Conservation (phyloP, 1,284 basidiomycete species). For the Laetiporus sulphureus region DNA sequence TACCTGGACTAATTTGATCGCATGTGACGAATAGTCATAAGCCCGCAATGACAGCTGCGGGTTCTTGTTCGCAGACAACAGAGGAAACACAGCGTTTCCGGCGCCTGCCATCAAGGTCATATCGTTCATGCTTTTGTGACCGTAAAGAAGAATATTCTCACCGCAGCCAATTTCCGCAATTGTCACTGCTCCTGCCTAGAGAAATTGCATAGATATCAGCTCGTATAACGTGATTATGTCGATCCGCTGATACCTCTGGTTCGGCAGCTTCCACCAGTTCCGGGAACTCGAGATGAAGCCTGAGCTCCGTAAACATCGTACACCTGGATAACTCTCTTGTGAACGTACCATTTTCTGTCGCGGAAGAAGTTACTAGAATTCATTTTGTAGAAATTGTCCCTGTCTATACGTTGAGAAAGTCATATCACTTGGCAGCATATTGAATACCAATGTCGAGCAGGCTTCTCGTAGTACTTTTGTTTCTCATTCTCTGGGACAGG, state of each 20-base stretch:
- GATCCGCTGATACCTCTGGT: slow-evolving; percentile 41
- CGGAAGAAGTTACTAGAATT: slow-evolving; percentile 88
- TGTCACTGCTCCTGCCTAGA: slow-evolving; percentile 67
- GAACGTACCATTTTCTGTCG: slow-evolving; percentile 73
- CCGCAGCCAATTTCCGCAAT: slow-evolving; percentile 88
- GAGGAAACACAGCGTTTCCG: slow-evolving; percentile 91
- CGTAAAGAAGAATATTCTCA: slow-evolving; percentile 25
- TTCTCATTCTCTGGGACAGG: slow-evolving; percentile 68
- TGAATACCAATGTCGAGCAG: slow-evolving; percentile 61
- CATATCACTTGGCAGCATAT: slow-evolving; percentile 16
- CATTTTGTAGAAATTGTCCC: slow-evolving; percentile 87
- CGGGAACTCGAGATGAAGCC: slow-evolving; percentile 90
- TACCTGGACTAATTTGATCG: slow-evolving; percentile 88
- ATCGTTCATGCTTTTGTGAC: too few species aligned
- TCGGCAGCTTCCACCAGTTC: slow-evolving; percentile 71
- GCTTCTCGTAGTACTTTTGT: slow-evolving; percentile 66
- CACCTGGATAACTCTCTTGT: background rate
- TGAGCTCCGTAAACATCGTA: slow-evolving; percentile 20
- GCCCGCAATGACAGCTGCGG: slow-evolving; percentile 68
- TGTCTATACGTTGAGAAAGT: slow-evolving; percentile 31
- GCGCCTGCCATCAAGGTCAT: too few species aligned
- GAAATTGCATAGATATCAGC: too few species aligned
- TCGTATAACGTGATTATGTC: too few species aligned
- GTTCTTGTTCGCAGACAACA: slow-evolving; percentile 81
- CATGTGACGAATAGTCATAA: slow-evolving; percentile 89